Base-by-base conservation (phyloP, 805 yeast species). In the Candida nemodendra region DNA sequence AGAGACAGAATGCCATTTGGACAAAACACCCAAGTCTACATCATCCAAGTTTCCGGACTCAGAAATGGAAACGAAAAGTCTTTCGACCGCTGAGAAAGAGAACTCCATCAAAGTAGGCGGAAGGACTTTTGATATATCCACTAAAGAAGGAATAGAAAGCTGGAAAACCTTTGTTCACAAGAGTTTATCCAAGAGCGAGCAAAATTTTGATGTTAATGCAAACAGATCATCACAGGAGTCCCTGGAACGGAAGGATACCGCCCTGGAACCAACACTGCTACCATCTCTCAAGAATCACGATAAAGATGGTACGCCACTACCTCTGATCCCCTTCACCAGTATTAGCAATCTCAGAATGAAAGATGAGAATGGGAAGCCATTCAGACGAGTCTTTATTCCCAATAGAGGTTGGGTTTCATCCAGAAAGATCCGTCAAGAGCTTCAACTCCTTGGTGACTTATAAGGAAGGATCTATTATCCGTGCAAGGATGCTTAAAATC, bases 371-470 rank as follows among this genome's bases (percentile, higher is more conserved):
- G 76, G 75, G 0, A 65, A 62, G 29, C 66, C 63, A 5, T 66
- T 64, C 34, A 60, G 71, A 32, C 50, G 81, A 23, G 50, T 73
- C 2, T 72, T 67, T 41, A 61, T 75, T 22, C 78, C 76, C 1
- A 69, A 69, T 9, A 52, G 68, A 28, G 80, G 81, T 0, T 76
- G 81, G 81, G 57, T 70, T 1, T 44, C 54, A 2, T 43, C 53
- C 1, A 36, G 38, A 9, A 45, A 42, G 34, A 26, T 47, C n/a
- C 45, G 41, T 21, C 44, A 43, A 17, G 47, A 46, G 32, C 35
- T 43, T 34, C 39, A 45, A 39, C 27, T 26, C 23, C 28, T 14
- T 39, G 33, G 32, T 21, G 2, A 22, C 22, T 24, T 12, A 27
- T 13, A n/a, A n/a, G n/a, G 25, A 12, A 23, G 9, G 37, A n/a